Evolutionary conservation across 2,329 filamentous ascomycete genomes (phyloP), one percentile per base, ranked within the genome.

Genomic region (Huntiella omanensis): DNA sequence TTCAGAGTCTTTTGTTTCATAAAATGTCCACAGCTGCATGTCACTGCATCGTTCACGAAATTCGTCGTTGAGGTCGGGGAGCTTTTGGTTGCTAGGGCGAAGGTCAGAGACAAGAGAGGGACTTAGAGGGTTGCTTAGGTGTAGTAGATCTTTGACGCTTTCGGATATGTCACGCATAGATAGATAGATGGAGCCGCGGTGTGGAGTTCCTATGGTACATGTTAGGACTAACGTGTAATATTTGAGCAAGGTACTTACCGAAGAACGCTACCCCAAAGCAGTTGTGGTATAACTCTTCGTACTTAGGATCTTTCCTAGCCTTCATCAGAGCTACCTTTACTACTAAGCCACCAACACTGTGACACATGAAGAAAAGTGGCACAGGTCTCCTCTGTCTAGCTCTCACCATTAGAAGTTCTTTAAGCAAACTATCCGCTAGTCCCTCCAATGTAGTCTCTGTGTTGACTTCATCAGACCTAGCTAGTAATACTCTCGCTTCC

Each of bases 231-330:
- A 17, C 22, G 2, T 38, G 10, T 10, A 28, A 7, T 3, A 28
- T 28, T 10, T 2, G 15, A 2, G 5, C 22, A 6, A 5, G 5
- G 28, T 62, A 50, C 64, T 60, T 51, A 73, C 72, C 66, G 54
- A 75, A 71, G 52, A 78, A 78, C 0, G 70, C 71, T 40, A 75
- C 67, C 0, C 74, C 74, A 50, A 77, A 72, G 47, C 72, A 77
- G 52, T 72, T 69, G 38, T 66, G 65, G 40, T 71, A 58, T 10
- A 77, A 64, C 3, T 60, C 57, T 40, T 61, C 61, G 50, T 66
- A 64, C 3, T 56, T 55, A 0, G 58, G 49, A 19, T 57, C 57
- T 13, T 60, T 55, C 34, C 57, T 62, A 2, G 70, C 69, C 52
- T 64, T 68, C 5, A 69, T 62, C 37, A 78, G 54, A 1, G 70